These are phyloP conservation scores for Ascochyta fabae DNA, from an alignment of 2,329 filamentous ascomycete genomes.

Conservation along the genomic window DNA sequence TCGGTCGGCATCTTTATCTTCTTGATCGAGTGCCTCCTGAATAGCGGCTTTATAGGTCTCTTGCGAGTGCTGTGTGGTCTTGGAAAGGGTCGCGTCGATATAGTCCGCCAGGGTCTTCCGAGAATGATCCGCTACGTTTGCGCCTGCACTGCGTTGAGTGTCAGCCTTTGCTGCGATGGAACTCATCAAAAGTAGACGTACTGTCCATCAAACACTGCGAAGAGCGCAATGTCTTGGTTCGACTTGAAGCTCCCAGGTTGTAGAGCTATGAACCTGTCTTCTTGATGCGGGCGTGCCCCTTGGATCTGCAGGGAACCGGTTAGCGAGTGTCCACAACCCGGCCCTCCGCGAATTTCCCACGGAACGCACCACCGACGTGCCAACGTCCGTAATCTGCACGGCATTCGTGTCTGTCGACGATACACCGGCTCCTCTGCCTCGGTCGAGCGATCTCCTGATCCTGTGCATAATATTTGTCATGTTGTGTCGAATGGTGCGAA, in stretches of 20 bases:
- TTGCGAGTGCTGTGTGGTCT: conserved; percentile 16
- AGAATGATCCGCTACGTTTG: conserved; percentile 25
- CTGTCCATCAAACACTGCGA: conserved; percentile 36
- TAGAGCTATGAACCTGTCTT: conserved; percentile 31
- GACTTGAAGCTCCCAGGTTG: conserved; percentile 26
- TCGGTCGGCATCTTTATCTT: conserved; percentile 27
- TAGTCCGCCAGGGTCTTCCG: conserved; percentile 25
- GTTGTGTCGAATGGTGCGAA: conserved; percentile 7
- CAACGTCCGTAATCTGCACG: conserved; percentile 8
- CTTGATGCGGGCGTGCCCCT: conserved; percentile 30
- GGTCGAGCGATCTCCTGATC: conserved; percentile 12
- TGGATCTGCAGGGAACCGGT: conserved; percentile 27
- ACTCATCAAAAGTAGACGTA: conserved; percentile 8
- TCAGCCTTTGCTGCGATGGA: conserved; percentile 2
- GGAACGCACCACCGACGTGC: conserved; percentile 12
- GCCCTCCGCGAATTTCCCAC: not conserved
- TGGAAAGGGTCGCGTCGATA: conserved; percentile 27
- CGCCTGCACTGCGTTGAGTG: conserved; percentile 21
- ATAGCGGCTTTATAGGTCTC: conserved; percentile 33
- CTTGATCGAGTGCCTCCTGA: conserved; percentile 28
- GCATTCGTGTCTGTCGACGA: not conserved
- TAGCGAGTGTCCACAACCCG: conserved; percentile 21
- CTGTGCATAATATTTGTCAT: conserved; percentile 19
- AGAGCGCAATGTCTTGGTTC: conserved; percentile 32
- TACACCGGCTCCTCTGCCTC: conserved; percentile 2